These are phyloP conservation scores for Pichia insulana DNA, from an alignment of 805 yeast genomes.

Conservation along the genomic window DNA sequence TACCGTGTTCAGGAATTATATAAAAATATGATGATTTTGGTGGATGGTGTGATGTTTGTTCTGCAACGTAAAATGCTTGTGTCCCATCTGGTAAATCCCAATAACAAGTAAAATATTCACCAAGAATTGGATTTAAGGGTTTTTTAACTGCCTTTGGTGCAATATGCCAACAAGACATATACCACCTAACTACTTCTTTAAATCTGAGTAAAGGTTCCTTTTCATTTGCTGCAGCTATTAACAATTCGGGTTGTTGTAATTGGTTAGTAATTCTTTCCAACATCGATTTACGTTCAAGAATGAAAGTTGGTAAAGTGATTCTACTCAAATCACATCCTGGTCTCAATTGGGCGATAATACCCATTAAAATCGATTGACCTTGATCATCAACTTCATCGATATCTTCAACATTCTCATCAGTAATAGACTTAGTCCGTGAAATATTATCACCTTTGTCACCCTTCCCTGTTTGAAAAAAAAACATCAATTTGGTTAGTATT, in stretches of 20 bases:
- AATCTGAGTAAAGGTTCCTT: slow-evolving; percentile 62
- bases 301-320: slow-evolving; percentile 92
- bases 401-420: slow-evolving; percentile 45
- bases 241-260: slow-evolving; percentile 67
- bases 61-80: slow-evolving; percentile 78
- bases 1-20: slow-evolving; percentile 67
- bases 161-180: slow-evolving; percentile 93
- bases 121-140: slow-evolving; percentile 90
- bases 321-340: slow-evolving; percentile 87
- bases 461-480: slow-evolving; percentile 4
- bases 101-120: slow-evolving; percentile 83
- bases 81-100: slow-evolving; percentile 75
- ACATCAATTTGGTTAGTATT: neutral
- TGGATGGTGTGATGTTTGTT: slow-evolving; percentile 98
- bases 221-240: slow-evolving; percentile 57
- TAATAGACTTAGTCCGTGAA: neutral
- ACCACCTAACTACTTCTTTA: slow-evolving; percentile 73
- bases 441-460: neutral
- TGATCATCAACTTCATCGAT: slow-evolving; percentile 89
- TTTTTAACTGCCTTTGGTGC: slow-evolving; percentile 98
- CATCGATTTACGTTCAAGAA: slow-evolving; percentile 92
- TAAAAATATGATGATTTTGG: slow-evolving; percentile 93
- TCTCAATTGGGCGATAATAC: slow-evolving; percentile 82
- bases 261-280: slow-evolving; percentile 89
- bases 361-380: slow-evolving; percentile 77